A percentile compares a stretch with the other conserved stretches of the same genome.
These are phyloP conservation scores for Trametes sp. DNA, from an alignment of 1,284 basidiomycete species.

Conservation along the genomic window DNA sequence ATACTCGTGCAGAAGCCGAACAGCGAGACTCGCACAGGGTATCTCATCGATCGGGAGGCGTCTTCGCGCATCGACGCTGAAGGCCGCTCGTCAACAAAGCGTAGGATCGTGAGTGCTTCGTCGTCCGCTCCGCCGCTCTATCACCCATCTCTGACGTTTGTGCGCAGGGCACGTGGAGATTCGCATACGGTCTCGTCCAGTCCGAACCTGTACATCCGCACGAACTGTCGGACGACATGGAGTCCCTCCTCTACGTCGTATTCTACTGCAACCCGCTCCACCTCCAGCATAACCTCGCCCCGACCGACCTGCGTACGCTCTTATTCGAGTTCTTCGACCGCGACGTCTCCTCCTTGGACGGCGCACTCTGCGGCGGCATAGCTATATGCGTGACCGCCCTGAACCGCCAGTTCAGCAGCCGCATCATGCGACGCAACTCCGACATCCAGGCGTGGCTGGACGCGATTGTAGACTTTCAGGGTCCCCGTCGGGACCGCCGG, in stretches of 20 bases:
- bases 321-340: background rate
- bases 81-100: background rate
- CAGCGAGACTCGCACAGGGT: constrained; percentile 7
- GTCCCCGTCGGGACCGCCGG: background rate
- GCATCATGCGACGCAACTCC: background rate
- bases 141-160: no score
- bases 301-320: background rate
- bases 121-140: background rate
- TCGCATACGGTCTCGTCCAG: background rate
- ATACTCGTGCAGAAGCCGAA: constrained; percentile 6
- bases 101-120: constrained; percentile 12
- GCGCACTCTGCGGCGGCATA: background rate
- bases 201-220: background rate
- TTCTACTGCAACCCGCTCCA: constrained; percentile 20
- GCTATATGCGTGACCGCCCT: no score
- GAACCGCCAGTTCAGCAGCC: background rate
- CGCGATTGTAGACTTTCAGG: background rate
- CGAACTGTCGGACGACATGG: constrained; percentile 23
- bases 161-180: background rate
- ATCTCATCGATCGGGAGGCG: constrained; percentile 23
- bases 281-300: constrained; percentile 13
- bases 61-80: background rate
- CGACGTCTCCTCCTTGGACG: background rate
- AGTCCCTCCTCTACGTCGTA: constrained; percentile 28
- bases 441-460: constrained; percentile 1